Evolutionary conservation across 192 early-diverging fungal species (phyloP), one percentile per base, ranked within the genome.

Genomic region (Coemansia biformis): DNA sequence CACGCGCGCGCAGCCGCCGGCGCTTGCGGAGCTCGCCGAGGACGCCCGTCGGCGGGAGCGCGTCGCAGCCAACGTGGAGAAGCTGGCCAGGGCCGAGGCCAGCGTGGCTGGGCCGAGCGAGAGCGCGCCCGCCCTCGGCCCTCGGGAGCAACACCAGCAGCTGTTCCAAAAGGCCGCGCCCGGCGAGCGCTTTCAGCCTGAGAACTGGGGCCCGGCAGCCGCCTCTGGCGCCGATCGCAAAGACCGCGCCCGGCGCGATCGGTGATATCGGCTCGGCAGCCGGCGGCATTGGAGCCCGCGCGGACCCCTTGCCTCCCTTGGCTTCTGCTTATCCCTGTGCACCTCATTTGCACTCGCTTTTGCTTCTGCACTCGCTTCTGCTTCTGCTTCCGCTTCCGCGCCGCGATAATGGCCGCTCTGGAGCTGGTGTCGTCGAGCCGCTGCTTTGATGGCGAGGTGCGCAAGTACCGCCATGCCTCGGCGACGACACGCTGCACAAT

Each of bases 401-500:
- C 15, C 34, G 19, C 37, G 45, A 38, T 10, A 14, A 73, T 73
- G 69, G 16, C 62, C 7, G 30, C 19, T 5, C 48, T 66, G 17
- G 59, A 55, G 31, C 57, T 74, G 23, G 55, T 87, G 33, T 83
- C 86, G 5, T 54, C 63, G 13, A 76, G 54, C 70, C 83, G 85
- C 39, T 78, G 77, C 63, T 86, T 81, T 66, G 78, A 62, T 29
- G 89, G 89, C 55, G 58, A 76, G 28, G 70, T 88, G 28, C 53
- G 71, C 49, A 91, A 91, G 65, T 91, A 85, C 53, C 39, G 77
- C 7, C 91, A 93, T 53, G 15, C 39, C 7, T 91, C 91, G 12
- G 32, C 54, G 2, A 54, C 66, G 15, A 75, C 83, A 3, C 54
- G 67, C 4, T 83, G 86, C 66, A 81, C 76, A 37, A 93, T 93